Conservation (phyloP, 2,329 filamentous ascomycete species). For the Tolypocladium amazonense region DNA sequence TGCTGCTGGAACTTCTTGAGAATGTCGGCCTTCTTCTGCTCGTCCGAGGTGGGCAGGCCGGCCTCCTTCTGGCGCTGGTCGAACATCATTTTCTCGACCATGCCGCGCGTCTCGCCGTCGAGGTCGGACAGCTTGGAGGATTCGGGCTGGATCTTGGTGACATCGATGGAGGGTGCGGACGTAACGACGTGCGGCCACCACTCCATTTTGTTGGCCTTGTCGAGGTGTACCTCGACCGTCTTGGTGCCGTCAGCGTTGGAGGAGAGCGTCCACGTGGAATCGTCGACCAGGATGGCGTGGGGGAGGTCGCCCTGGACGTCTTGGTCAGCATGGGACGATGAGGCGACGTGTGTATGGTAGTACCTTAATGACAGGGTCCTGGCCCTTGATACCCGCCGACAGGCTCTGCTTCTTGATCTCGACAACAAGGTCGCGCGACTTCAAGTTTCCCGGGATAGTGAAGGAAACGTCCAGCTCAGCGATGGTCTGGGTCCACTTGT, state of each 20-base stretch:
- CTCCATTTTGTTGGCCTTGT: slow-evolving; percentile 94
- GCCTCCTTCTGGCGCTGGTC: slow-evolving; percentile 95
- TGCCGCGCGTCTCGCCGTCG: slow-evolving; percentile 85
- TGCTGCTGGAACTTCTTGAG: slow-evolving; percentile 86
- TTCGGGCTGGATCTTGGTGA: slow-evolving; percentile 88
- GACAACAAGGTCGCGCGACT: slow-evolving; percentile 74
- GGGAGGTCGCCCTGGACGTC: slow-evolving; percentile 65
- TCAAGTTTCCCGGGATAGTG: slow-evolving; percentile 69
- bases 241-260: slow-evolving; percentile 58
- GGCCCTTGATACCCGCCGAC: slow-evolving; percentile 75
- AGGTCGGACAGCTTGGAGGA: slow-evolving; percentile 85
- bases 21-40: slow-evolving; percentile 90
- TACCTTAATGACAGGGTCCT: slow-evolving; percentile 75
- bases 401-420: slow-evolving; percentile 71
- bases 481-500: slow-evolving; percentile 96
- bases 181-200: slow-evolving; percentile 96
- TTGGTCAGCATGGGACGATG: not conserved
- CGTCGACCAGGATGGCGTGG: slow-evolving; percentile 68
- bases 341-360: slow-evolving; percentile 8
- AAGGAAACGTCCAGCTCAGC: slow-evolving; percentile 74
- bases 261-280: slow-evolving; percentile 89
- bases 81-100: slow-evolving; percentile 99
- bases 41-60: slow-evolving; percentile 81
- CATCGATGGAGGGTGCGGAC: slow-evolving; percentile 81
- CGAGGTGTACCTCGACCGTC: slow-evolving; percentile 70